These are phyloP conservation scores for Hyaloscypha finlandica DNA, from an alignment of 495 filamentous ascomycete species.

Conservation along the genomic window DNA sequence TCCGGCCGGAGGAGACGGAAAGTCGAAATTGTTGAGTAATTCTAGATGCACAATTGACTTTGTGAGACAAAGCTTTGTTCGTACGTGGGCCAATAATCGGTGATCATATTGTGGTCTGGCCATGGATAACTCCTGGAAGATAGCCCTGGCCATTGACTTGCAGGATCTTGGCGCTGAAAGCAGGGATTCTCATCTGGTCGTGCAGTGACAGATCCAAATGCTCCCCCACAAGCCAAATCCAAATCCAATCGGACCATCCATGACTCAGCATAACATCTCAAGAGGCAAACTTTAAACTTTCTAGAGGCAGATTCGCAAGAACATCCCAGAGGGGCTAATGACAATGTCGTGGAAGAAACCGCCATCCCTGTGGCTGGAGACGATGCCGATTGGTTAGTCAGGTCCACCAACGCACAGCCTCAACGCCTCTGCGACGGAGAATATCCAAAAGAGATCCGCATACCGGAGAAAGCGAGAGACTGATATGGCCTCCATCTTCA, in stretches of 20 bases:
- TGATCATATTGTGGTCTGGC: slow-evolving; percentile 1
- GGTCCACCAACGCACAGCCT: background rate
- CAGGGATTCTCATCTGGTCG: background rate
- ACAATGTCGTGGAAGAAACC: background rate
- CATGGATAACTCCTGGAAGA: background rate
- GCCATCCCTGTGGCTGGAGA: background rate
- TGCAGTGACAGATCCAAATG: background rate
- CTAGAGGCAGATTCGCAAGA: background rate
- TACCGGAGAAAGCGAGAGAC: background rate
- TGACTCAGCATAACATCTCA: background rate
- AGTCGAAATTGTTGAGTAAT: background rate
- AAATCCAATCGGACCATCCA: background rate
- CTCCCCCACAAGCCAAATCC: background rate
- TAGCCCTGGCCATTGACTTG: background rate
- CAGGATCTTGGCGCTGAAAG: background rate
- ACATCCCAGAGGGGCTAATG: background rate
- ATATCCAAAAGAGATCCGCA: background rate
- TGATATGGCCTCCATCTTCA: background rate
- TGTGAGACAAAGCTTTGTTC: background rate
- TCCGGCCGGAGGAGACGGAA: background rate
- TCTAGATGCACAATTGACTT: background rate
- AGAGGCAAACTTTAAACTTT: background rate
- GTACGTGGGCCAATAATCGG: background rate
- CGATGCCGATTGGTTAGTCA: background rate
- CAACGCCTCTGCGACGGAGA: background rate